A percentile compares a stretch with the other conserved stretches of the same genome.
Conservation (phyloP, 805 yeast species). For the Diddensiella santjacobensis region DNA sequence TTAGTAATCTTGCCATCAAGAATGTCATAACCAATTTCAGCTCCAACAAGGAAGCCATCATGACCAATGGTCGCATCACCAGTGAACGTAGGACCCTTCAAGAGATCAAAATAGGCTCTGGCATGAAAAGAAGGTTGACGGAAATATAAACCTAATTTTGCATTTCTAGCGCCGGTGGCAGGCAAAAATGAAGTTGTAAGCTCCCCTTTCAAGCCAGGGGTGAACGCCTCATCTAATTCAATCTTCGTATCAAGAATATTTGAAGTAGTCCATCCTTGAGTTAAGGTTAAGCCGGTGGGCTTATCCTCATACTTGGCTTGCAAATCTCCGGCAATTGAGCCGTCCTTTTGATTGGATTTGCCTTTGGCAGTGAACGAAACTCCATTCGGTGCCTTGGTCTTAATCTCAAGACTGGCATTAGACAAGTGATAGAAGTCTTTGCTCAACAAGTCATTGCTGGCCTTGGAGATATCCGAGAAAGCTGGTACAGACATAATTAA, state of each 20-base stretch:
- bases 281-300: slow-evolving; percentile 84
- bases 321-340: slow-evolving; percentile 79
- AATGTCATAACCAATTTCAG: slow-evolving; percentile 95
- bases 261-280: slow-evolving; percentile 98
- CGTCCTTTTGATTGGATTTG: slow-evolving; percentile 71
- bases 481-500: slow-evolving; percentile 72
- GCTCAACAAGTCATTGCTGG: slow-evolving; percentile 83
- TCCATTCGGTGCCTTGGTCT: slow-evolving; percentile 94
- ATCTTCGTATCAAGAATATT: slow-evolving; percentile 88
- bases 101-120: slow-evolving; percentile 88
- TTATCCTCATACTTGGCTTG: slow-evolving; percentile 93
- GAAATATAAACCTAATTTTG: slow-evolving; percentile 86
- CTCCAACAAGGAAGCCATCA: slow-evolving; percentile 96
- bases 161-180: slow-evolving; percentile 70
- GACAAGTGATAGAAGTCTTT: slow-evolving; percentile 91
- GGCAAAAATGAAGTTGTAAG: slow-evolving; percentile 85
- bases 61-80: slow-evolving; percentile 95
- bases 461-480: slow-evolving; percentile 89
- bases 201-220: slow-evolving; percentile 94
- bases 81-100: slow-evolving; percentile 92
- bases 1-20: slow-evolving; percentile 87
- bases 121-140: slow-evolving; percentile 91
- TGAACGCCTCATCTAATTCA: slow-evolving; percentile 84
- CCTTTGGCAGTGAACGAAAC: slow-evolving; percentile 93
- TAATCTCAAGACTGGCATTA: slow-evolving; percentile 82